These are phyloP conservation scores for Cruciata laevipes DNA, from an alignment of 257 asterid species.

Conservation along the genomic window DNA sequence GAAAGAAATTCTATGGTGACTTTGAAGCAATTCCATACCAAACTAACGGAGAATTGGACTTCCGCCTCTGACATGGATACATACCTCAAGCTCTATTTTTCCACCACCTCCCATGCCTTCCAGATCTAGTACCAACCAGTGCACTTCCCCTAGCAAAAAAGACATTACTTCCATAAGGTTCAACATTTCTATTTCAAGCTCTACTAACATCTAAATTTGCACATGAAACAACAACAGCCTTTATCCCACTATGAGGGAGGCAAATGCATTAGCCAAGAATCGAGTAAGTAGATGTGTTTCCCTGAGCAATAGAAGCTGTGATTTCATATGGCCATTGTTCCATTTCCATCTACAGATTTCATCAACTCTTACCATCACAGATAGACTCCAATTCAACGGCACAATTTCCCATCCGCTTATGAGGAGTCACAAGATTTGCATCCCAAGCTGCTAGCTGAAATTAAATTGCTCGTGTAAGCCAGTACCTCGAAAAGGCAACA, in stretches of 20 bases:
- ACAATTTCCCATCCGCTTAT: constrained; percentile 97
- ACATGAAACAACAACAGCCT: background rate
- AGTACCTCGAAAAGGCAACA: background rate
- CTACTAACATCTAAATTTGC: background rate
- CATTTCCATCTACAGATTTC: constrained; percentile 13
- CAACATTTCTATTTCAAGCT: background rate
- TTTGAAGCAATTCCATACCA: background rate
- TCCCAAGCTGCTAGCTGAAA: constrained; percentile 97
- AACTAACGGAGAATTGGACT: background rate
- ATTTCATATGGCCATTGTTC: background rate
- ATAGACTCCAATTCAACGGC: constrained; percentile 55
- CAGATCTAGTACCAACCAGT: constrained; percentile 73
- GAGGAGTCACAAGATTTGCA: constrained; percentile 95
- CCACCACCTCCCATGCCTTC: constrained; percentile 99
- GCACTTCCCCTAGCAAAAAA: constrained; percentile 57
- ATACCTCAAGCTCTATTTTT: constrained; percentile 81
- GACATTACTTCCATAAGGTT: constrained; percentile 8
- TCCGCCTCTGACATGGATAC: constrained; percentile 19
- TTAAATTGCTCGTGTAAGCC: background rate
- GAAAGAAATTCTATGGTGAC: background rate
- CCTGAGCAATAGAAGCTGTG: background rate
- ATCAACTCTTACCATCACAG: constrained; percentile 62
- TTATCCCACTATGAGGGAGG: background rate
- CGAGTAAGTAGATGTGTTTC: background rate
- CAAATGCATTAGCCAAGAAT: background rate